phyloP scores from a whole-genome alignment of 2,329 filamentous ascomycete genomes.

The Colletotrichum karsti region DNA sequence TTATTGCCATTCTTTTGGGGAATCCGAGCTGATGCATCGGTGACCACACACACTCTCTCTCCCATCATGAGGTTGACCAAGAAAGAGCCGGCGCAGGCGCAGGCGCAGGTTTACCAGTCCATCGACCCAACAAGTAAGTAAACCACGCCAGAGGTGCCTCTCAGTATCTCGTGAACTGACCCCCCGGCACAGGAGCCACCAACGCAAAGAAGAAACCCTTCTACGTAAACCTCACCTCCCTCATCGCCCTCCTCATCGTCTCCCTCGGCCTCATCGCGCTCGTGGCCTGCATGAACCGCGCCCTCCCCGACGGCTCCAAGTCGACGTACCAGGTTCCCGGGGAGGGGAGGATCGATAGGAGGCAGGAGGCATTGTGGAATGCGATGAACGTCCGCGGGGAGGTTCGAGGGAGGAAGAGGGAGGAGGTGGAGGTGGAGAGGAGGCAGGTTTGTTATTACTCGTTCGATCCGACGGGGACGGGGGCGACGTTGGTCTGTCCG shows the following conservation, averaged over 20 bases:
- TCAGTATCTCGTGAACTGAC: background rate
- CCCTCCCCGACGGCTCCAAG: constrained; percentile 12
- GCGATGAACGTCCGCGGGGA: background rate
- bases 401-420: too few species aligned
- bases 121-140: background rate
- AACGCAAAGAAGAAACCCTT: constrained; percentile 6
- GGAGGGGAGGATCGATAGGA: background rate
- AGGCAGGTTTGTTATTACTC: background rate
- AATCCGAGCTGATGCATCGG: background rate
- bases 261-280: constrained; percentile 16
- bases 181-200: background rate
- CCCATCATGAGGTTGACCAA: background rate
- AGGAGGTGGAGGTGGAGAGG: too few species aligned
- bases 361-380: background rate
- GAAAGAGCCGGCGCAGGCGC: background rate
- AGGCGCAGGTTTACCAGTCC: background rate
- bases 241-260: constrained; percentile 23
- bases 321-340: constrained; percentile 14
- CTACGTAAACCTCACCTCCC: constrained; percentile 4
- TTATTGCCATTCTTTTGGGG: too few species aligned
- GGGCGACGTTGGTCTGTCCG: background rate
- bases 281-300: background rate
- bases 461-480: background rate
- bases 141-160: background rate
- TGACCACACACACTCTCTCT: too few species aligned